phyloP scores from a whole-genome alignment of 257 asterid species.

The Jacaranda copaia region DNA sequence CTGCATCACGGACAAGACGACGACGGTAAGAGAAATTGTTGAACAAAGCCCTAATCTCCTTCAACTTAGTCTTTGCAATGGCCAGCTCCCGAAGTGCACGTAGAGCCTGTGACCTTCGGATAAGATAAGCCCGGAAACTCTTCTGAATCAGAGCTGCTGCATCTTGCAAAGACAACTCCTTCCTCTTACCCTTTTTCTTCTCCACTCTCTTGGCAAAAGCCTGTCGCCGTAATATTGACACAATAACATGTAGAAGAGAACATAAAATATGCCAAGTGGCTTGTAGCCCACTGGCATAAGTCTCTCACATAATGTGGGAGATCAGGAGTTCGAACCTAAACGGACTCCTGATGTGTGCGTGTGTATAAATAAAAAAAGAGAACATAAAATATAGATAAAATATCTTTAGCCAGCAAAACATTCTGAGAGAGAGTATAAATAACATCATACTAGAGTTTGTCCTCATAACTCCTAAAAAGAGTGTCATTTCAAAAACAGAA shows the following conservation, averaged over 20 bases:
- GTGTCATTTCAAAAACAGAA: neutral
- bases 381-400: neutral
- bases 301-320: no score
- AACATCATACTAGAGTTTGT: neutral
- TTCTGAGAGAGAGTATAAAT: neutral
- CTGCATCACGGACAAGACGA: conserved; percentile 70
- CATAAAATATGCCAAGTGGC: neutral
- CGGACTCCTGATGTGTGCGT: no score
- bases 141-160: conserved; percentile 79
- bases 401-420: neutral
- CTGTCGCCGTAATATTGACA: conserved; percentile 42
- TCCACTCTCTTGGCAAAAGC: conserved; percentile 81
- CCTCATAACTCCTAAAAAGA: neutral
- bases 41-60: conserved; percentile 87
- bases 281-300: no score
- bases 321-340: no score
- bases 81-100: conserved; percentile 93
- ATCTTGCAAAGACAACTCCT: conserved; percentile 69
- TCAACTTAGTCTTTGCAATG: conserved; percentile 85
- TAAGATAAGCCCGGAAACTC: conserved; percentile 77
- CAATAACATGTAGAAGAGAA: neutral
- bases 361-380: no score
- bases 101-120: conserved; percentile 82
- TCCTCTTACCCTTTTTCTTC: conserved; percentile 75
- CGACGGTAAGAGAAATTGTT: conserved; percentile 93